Evolutionary conservation across 148 eudicot species (phyloP), one percentile per base, ranked within the genome.

Genomic region (Oxyria digyna): DNA sequence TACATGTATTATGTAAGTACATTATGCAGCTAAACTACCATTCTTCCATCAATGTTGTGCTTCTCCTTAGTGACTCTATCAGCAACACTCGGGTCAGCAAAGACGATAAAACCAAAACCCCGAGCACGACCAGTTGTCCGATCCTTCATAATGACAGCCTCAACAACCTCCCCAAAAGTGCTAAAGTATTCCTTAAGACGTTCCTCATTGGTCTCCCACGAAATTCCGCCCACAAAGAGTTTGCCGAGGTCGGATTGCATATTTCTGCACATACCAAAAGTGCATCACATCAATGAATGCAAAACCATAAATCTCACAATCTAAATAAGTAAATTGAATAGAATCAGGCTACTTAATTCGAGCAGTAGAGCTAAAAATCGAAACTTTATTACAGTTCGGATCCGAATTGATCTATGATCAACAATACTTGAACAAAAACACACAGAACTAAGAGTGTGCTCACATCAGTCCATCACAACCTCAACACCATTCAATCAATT

Each of bases 241-340:
- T 89, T 89, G 14, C 96, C 96, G 45, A 78, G 89, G 81, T 89
- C 96, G 31, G 87, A 81, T 71, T 89, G 88, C 96, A 89, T 89
- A 75, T 79, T 83, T 72, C 76, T 82, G 65, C 37, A 76, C 40
- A 62, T 40, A 42, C 67, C 23, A 74, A 17, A 64, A 57, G 54
- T 48, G 66, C 69, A 65, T 41, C 43, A 38, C 68, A 4, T 4
- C 13, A 37, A 68, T 67, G n/a, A 33, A 74, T 66, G 21, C 18
- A 35, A 18, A 67, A 55, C 7, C 52, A 26, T 69, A 2, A 42
- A 68, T 24, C 55, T 7, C 70, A 27, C 7, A 29, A 14, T 21
- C 42, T 21, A 37, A 8, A 21, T 15, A 67, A n/a, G 23, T 41
- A 26, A 23, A 32, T 23, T 17, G 54, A 46, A 27, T 14, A 24